Conservation (phyloP, 257 asterid species). For the Fraxinus cuspidata region DNA sequence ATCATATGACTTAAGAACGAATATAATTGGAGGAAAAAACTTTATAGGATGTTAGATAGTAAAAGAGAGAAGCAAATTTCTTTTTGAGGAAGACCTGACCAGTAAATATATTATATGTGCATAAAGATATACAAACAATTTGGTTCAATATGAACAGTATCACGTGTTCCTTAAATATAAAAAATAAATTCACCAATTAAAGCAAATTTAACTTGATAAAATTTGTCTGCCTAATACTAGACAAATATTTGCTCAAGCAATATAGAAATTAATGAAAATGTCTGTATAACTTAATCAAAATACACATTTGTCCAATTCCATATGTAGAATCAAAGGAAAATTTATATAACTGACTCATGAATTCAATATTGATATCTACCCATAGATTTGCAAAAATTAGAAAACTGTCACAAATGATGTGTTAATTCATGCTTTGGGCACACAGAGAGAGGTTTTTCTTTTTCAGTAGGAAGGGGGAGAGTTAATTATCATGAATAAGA, state of each 20-base stretch:
- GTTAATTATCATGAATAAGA: neutral
- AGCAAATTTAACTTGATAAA: neutral
- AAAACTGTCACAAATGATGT: neutral
- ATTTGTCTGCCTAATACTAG: constrained; percentile 2
- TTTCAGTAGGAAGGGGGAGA: neutral
- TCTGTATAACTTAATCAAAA: neutral
- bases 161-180: neutral
- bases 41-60: neutral
- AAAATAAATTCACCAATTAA: neutral
- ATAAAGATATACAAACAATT: neutral
- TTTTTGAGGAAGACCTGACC: neutral
- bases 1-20: neutral
- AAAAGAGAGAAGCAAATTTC: neutral
- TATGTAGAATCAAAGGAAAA: neutral
- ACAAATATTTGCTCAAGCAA: neutral
- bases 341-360: neutral
- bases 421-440: neutral
- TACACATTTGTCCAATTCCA: neutral
- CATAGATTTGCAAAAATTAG: neutral
- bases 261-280: neutral
- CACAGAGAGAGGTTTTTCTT: neutral
- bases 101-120: neutral
- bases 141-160: neutral
- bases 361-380: neutral
- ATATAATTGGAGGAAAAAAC: neutral